phyloP scores from a whole-genome alignment of 2,329 filamentous ascomycete species.

The Claviceps arundinis region DNA sequence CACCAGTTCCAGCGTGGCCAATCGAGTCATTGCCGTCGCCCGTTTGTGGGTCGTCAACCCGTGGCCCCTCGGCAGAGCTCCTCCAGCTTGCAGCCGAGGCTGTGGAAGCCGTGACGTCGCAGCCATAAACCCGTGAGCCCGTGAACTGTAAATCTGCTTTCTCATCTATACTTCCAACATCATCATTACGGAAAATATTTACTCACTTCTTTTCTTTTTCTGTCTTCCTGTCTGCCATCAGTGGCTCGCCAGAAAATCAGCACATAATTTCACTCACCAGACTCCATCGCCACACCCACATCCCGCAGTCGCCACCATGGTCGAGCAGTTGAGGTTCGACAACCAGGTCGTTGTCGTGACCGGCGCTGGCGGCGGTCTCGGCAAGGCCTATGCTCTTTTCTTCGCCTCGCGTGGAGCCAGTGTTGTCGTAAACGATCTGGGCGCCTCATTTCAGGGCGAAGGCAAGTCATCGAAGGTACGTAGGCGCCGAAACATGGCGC shows the following conservation, averaged over 20 bases:
- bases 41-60: too few relatives aligned
- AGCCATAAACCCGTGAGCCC: too few relatives aligned
- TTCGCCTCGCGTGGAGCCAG: conserved; percentile 85
- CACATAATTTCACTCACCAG: neutral
- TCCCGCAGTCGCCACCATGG: conserved; percentile 34
- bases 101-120: too few relatives aligned
- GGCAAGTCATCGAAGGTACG: conserved; percentile 71
- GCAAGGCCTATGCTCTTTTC: conserved; percentile 75
- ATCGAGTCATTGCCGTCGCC: too few relatives aligned
- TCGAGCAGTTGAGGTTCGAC: conserved; percentile 62
- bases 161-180: neutral
- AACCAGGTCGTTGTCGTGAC: conserved; percentile 75
- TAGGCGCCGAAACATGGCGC: neutral
- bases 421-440: conserved; percentile 93
- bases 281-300: conserved; percentile 3
- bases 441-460: conserved; percentile 86
- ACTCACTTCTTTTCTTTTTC: conserved; percentile 1
- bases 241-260: neutral
- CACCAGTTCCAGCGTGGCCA: too few relatives aligned
- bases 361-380: conserved; percentile 66
- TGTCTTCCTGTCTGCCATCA: conserved; percentile 4
- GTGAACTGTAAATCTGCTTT: too few relatives aligned
- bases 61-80: too few relatives aligned
- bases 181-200: neutral
- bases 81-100: too few relatives aligned